Evolutionary conservation across 352 stramenopile genomes (phyloP).

Genomic region (Pythium dissimile): DNA sequence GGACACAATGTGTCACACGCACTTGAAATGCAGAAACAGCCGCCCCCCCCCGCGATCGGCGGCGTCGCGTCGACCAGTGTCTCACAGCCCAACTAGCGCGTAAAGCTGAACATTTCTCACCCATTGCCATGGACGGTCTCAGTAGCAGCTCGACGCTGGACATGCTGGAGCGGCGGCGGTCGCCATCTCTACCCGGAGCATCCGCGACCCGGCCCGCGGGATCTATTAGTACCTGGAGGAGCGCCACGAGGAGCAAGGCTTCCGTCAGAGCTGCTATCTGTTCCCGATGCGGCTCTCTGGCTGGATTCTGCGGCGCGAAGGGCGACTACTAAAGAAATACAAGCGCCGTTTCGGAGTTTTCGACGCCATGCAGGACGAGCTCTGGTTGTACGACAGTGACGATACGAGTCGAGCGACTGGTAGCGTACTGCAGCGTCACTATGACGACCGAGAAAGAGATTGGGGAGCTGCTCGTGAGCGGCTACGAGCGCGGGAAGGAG

Average conservation of each 20-base stretch:
- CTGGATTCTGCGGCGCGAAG: conserved; percentile 58
- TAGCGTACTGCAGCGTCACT: conserved; percentile 33
- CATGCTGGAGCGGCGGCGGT: conserved; percentile 11
- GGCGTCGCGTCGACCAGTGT: too few relatives aligned
- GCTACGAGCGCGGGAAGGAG: conserved; percentile 38
- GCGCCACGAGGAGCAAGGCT: conserved; percentile 27
- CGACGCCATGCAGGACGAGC: conserved; percentile 29
- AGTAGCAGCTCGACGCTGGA: conserved; percentile 1
- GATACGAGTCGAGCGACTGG: conserved; percentile 29
- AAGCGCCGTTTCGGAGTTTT: conserved; percentile 62
- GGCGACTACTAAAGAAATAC: conserved; percentile 35
- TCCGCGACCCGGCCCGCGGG: conserved; percentile 45
- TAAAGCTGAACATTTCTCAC: too few relatives aligned
- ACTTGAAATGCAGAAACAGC: too few relatives aligned
- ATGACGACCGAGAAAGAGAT: conserved; percentile 28
- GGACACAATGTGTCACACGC: too few relatives aligned
- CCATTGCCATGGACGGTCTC: neutral
- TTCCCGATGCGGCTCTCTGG: conserved; percentile 38
- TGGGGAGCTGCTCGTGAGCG: conserved; percentile 12
- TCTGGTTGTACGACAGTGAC: conserved; percentile 47
- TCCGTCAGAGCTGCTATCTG: conserved; percentile 15
- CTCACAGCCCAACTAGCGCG: too few relatives aligned
- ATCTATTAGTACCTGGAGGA: conserved; percentile 67
- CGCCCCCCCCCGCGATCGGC: too few relatives aligned
- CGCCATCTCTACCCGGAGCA: conserved; percentile 33